Conservation (phyloP, 805 yeast species). For the Candida xyloterini region DNA sequence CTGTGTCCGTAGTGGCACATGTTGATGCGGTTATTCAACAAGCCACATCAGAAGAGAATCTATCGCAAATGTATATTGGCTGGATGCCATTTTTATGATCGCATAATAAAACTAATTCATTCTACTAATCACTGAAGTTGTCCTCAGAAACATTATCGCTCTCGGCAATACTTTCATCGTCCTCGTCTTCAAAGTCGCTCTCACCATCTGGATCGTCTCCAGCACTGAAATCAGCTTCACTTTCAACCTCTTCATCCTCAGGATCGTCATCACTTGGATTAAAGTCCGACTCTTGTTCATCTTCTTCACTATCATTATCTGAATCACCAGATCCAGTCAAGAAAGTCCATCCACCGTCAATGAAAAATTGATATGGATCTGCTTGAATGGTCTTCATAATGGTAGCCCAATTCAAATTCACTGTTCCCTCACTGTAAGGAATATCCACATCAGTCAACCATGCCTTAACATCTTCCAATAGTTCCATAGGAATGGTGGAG, state of each 20-base stretch:
- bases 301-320: conserved; percentile 64
- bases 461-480: conserved; percentile 86
- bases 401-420: conserved; percentile 92
- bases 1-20: conserved; percentile 89
- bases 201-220: conserved; percentile 24
- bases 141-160: conserved; percentile 31
- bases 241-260: conserved; percentile 47
- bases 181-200: conserved; percentile 26
- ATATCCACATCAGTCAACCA: conserved; percentile 98
- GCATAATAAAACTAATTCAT: conserved; percentile 3
- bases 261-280: conserved; percentile 64
- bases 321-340: conserved; percentile 84
- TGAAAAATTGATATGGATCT: conserved; percentile 92
- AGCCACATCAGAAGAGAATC: conserved; percentile 67
- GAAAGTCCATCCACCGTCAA: conserved; percentile 96
- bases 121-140: conserved; percentile 29
- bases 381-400: conserved; percentile 91
- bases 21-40: conserved; percentile 85
- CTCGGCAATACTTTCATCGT: conserved; percentile 24
- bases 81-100: conserved; percentile 74
- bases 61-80: conserved; percentile 89
- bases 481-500: conserved; percentile 91
- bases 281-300: conserved; percentile 62
- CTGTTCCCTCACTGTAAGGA: conserved; percentile 90
- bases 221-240: conserved; percentile 30